Percentiles rank a stretch among this genome's conserved stretches.
These are phyloP conservation scores for Taphrina communis DNA, from an alignment of 1,139 yeast genomes.

Conservation along the genomic window DNA sequence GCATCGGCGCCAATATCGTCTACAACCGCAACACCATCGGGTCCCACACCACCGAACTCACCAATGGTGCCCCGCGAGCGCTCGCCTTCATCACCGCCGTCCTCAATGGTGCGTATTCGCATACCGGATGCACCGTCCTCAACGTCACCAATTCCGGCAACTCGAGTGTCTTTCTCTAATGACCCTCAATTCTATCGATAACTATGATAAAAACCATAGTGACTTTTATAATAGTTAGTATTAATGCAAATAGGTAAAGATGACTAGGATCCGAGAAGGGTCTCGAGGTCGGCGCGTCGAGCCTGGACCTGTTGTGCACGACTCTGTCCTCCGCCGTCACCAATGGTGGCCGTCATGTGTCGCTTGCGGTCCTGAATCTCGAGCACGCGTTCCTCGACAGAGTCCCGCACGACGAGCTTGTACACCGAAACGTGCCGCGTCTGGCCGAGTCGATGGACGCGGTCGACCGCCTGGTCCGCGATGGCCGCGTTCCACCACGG, in stretches of 20 bases:
- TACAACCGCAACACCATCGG: constrained; percentile 46
- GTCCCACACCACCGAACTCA: constrained; percentile 19
- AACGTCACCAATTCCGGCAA: constrained; percentile 32
- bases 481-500: constrained; percentile 73
- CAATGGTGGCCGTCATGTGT: constrained; percentile 31
- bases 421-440: constrained; percentile 61
- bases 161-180: constrained; percentile 16
- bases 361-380: constrained; percentile 37
- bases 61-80: constrained; percentile 17
- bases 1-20: constrained; percentile 47
- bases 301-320: constrained; percentile 24
- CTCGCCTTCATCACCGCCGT: constrained; percentile 14
- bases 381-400: constrained; percentile 61
- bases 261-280: constrained; percentile 21
- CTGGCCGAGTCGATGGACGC: constrained; percentile 68
- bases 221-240: no score
- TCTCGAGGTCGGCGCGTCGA: constrained; percentile 26
- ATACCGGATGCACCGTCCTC: constrained; percentile 31
- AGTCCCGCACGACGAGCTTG: constrained; percentile 56
- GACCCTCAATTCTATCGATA: no score
- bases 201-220: no score
- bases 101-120: constrained; percentile 18
- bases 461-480: constrained; percentile 65
- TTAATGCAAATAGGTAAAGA: no score
- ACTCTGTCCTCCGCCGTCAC: constrained; percentile 18